These are phyloP conservation scores for Iris macrosiphon DNA, from an alignment of 106 monocot species.

Conservation along the genomic window DNA sequence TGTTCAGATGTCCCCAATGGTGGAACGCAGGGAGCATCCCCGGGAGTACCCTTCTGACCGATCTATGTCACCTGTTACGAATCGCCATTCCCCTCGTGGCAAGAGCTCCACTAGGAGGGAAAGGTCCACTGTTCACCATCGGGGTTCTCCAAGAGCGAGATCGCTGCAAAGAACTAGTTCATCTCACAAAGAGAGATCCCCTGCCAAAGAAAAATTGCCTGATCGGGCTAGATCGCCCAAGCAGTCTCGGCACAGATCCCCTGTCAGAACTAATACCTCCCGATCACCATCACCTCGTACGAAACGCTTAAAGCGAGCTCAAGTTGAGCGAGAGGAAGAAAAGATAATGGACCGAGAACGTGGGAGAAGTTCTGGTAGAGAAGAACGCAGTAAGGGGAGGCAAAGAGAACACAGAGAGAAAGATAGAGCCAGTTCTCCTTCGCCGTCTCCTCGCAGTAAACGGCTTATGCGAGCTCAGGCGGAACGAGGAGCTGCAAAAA, in stretches of 20 bases:
- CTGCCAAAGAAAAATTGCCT: slow-evolving; percentile 16
- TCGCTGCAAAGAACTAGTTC: slow-evolving; percentile 22
- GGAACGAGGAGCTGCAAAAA: slow-evolving; percentile 22
- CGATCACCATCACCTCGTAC: slow-evolving; percentile 37
- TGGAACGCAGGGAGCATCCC: slow-evolving; percentile 19
- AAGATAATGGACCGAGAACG: slow-evolving; percentile 8
- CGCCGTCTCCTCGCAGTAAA: slow-evolving; percentile 39
- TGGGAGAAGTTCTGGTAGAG: slow-evolving; percentile 16
- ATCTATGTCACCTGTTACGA: slow-evolving; percentile 15
- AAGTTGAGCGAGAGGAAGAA: slow-evolving; percentile 19
- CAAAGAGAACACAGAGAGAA: slow-evolving; percentile 16
- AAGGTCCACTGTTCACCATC: slow-evolving; percentile 6
- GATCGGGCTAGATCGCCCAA: slow-evolving; percentile 20
- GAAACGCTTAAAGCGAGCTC: slow-evolving; percentile 28
- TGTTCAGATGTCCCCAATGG: slow-evolving; percentile 20
- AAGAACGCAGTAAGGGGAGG: slow-evolving; percentile 23
- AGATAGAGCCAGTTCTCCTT: slow-evolving; percentile 8
- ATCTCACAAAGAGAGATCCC: slow-evolving; percentile 21
- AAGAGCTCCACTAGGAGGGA: slow-evolving; percentile 21
- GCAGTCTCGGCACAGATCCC: slow-evolving; percentile 10
- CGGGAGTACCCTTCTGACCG: slow-evolving; percentile 2
- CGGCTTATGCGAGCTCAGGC: slow-evolving; percentile 26
- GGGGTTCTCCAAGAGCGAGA: slow-evolving; percentile 7
- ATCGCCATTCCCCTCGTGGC: slow-evolving; percentile 20
- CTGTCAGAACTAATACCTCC: slow-evolving; percentile 10